Conservation (phyloP, 768 basidiomycete genomes). For the Floccularia luteovirens region DNA sequence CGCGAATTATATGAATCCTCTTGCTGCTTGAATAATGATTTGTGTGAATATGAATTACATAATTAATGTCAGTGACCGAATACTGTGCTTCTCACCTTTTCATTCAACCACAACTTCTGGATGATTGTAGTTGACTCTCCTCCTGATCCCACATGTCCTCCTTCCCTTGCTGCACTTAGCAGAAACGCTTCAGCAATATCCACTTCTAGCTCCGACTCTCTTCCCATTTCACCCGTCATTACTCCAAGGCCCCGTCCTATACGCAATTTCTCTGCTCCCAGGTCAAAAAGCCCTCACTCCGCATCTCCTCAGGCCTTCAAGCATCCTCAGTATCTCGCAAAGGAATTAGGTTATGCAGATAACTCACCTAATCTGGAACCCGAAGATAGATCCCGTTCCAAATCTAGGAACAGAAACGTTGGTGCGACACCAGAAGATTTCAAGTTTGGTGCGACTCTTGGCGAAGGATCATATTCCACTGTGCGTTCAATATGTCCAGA, state of each 20-base stretch:
- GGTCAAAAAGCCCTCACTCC: slow-evolving; percentile 44
- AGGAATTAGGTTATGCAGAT: slow-evolving; percentile 35
- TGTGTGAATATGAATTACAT: not conserved
- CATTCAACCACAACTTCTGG: slow-evolving; percentile 9
- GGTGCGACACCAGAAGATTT: slow-evolving; percentile 57
- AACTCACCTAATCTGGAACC: slow-evolving; percentile 7
- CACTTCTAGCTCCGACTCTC: slow-evolving; percentile 48
- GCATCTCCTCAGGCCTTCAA: slow-evolving; percentile 24
- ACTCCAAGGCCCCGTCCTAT: slow-evolving; percentile 46
- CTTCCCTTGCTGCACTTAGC: slow-evolving; percentile 53
- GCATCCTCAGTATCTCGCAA: slow-evolving; percentile 53
- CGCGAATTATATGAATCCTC: not conserved
- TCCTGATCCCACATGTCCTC: slow-evolving; percentile 17
- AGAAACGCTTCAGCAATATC: slow-evolving; percentile 76
- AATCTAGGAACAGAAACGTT: slow-evolving; percentile 34
- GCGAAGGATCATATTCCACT: slow-evolving; percentile 79
- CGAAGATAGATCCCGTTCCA: slow-evolving; percentile 23
- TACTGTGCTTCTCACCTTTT: too few relatives aligned
- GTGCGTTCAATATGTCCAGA: slow-evolving; percentile 31
- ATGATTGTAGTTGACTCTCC: slow-evolving; percentile 31
- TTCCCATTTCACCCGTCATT: slow-evolving; percentile 30
- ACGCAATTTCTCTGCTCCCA: slow-evolving; percentile 61
- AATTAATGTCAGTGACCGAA: not conserved
- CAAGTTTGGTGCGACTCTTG: slow-evolving; percentile 64
- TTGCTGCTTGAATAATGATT: not conserved